phyloP scores from a whole-genome alignment of 768 basidiomycete genomes.

The Hygrophorus pudorinus region DNA sequence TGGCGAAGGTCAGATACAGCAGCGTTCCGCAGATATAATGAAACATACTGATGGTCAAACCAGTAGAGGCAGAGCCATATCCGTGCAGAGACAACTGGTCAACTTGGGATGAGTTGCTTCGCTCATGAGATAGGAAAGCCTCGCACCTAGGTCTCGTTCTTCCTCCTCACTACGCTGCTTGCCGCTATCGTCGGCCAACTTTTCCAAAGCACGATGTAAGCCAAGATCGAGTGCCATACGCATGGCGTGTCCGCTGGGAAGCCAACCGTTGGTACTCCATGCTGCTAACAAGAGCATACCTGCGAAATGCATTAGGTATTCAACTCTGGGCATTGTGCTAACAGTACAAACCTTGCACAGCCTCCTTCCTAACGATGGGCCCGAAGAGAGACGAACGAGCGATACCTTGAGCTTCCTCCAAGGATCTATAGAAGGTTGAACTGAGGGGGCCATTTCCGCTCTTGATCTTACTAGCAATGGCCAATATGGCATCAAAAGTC shows the following conservation, averaged over 20 bases:
- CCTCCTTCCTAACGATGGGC: conserved; percentile 89
- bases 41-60: conserved; percentile 87
- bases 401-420: conserved; percentile 94
- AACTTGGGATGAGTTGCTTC: conserved; percentile 6
- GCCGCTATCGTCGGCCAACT: conserved; percentile 67
- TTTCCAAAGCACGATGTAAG: conserved; percentile 85
- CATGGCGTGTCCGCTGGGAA: conserved; percentile 93
- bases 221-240: conserved; percentile 94
- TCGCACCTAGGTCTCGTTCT: conserved; percentile 74
- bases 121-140: conserved; percentile 8
- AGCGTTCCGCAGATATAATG: conserved; percentile 2
- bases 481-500: conserved; percentile 91
- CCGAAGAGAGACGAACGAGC: conserved; percentile 91
- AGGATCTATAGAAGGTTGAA: conserved; percentile 79
- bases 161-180: conserved; percentile 69
- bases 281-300: conserved; percentile 89
- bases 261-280: conserved; percentile 92
- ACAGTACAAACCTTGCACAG: conserved; percentile 64
- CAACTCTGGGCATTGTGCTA: conserved; percentile 8
- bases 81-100: conserved; percentile 75
- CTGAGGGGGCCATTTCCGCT: conserved; percentile 82
- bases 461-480: conserved; percentile 86
- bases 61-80: conserved; percentile 94
- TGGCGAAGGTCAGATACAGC: conserved; percentile 8
- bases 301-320: conserved; percentile 17